phyloP scores from a whole-genome alignment of 2,329 filamentous ascomycete species.

The Scolecobasidium constrictum region DNA sequence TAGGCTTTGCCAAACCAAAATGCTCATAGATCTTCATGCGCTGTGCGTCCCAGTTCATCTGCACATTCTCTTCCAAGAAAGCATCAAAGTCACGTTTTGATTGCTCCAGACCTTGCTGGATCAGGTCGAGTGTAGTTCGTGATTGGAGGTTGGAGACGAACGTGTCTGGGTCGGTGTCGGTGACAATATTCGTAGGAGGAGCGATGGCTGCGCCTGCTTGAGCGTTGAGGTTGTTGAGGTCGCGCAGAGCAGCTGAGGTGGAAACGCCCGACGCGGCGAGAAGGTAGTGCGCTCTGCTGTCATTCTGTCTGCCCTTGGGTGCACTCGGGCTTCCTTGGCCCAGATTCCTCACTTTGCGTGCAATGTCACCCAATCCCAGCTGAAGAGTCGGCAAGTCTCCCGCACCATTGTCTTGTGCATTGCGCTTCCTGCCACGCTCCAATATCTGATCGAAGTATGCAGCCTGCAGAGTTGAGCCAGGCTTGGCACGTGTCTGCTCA shows the following conservation, averaged over 20 bases:
- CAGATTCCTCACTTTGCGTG: slow-evolving; percentile 63
- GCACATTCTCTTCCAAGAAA: slow-evolving; percentile 89
- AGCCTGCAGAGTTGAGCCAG: slow-evolving; percentile 31
- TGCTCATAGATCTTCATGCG: slow-evolving; percentile 90
- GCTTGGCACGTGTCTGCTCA: slow-evolving; percentile 13
- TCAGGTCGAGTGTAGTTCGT: slow-evolving; percentile 84
- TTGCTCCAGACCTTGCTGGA: slow-evolving; percentile 79
- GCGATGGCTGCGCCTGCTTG: slow-evolving; percentile 46
- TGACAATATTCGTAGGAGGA: slow-evolving; percentile 23
- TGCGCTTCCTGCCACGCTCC: slow-evolving; percentile 55
- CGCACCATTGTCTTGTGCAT: slow-evolving; percentile 51
- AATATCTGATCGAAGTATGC: slow-evolving; percentile 55
- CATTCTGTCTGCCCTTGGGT: slow-evolving; percentile 32
- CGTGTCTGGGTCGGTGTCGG: slow-evolving; percentile 48
- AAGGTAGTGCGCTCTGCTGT: slow-evolving; percentile 68
- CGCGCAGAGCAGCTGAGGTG: slow-evolving; percentile 72
- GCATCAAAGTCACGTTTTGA: slow-evolving; percentile 86
- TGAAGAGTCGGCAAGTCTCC: slow-evolving; percentile 77
- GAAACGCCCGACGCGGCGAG: slow-evolving; percentile 90
- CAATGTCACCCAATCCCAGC: slow-evolving; percentile 81
- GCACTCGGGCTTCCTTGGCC: slow-evolving; percentile 58
- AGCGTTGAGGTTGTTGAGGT: slow-evolving; percentile 69
- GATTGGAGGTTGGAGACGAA: slow-evolving; percentile 81
- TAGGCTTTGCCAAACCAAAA: slow-evolving; percentile 61
- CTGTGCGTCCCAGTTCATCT: slow-evolving; percentile 92